Base-by-base conservation (phyloP, 2,329 filamentous ascomycete species). In the Fusarium bulbicola region DNA sequence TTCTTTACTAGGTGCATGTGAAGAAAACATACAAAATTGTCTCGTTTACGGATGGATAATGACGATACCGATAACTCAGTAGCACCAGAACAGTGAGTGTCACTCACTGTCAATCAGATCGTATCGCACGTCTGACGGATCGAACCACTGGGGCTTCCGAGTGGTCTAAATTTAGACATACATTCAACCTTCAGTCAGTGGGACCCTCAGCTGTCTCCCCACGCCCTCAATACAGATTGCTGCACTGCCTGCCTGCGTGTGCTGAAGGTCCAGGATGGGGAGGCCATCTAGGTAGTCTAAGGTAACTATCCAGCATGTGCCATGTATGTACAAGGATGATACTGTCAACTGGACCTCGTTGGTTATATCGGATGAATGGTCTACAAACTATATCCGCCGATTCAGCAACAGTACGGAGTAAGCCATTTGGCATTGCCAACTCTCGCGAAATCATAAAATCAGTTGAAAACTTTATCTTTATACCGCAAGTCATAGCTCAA, bases 161-260 rank as follows among this genome's bases (percentile, higher is more conserved):
- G n/a, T 54, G 59, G 45, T 59, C 70, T 59, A 73, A 73, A 74
- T 73, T 72, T 73, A 74, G 71, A 68, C 46, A 37, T 49, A 28
- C 37, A 46, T 59, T 74, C 18, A 67, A 61, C 59, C 28, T 50
- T 63, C 39, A 64, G 61, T 63, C 56, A 72, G 54, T 68, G 68
- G 37, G 52, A 42, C 54, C 30, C 46, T 49, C 40, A 53, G 59
- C 36, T 73, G 21, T 52, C 57, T 71, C 62, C 59, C 57, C 70
- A 49, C 52, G 36, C 63, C 36, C 24, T 24, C 24, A 24, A 24
- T 24, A 24, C 24, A 24, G 24, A 24, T 24, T 24, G 24, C 24
- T 24, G 24, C 24, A 24, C 24, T 24, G 24, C 24, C 24, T 24
- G 24, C 24, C 24, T 24, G 24, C 24, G 24, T 24, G 24, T 24